Base-by-base conservation (phyloP, 805 yeast species). In the Sungouiozyma intestinalis region DNA sequence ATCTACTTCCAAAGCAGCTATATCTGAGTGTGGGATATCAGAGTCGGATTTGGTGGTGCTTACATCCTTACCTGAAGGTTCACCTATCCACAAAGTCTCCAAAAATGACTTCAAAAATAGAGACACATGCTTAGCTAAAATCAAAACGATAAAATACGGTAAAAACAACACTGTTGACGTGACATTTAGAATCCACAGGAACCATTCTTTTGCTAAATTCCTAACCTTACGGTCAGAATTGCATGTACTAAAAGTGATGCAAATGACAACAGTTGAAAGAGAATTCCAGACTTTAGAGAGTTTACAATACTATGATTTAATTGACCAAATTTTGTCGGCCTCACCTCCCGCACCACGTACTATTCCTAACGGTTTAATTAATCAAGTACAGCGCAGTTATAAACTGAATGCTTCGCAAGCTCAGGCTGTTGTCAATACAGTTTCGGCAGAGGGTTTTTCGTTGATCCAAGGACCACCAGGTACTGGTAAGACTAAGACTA, bases 391-490 rank as follows among this genome's bases (percentile, higher is more conserved):
- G 43, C 51, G 53, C 4, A 56, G 68, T 8, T 81, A 77, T 50
- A 67, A 72, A 16, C 82, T 88, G 32, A 92, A 94, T 63, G 71
- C 73, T 20, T 90, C 98, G 0, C 99, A 92, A 63, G 97, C 97
- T 0, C 70, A 65, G 24, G 98, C 98, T 0, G 85, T 92, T 45
- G 69, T 80, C 11, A 85, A 86, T 1, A 74, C 95, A 0, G 75
- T 78, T 24, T 60, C 68, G 18, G 67, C 73, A 7, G 68, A 69
- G 1, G 99, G 98, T 0, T 86, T 92, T 56, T 80, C 94, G 0
- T 68, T 92, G 41, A 88, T 92, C 60, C 98, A 92, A 64, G 99
- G 97, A 44, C 99, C 99, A 0, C 99, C 99, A 0, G 99, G 99
- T 62, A 90, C 97, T 0, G 99, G 99, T 68, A 92, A 92, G 60